Percentiles rank a stretch among this genome's conserved stretches.
Conservation (phyloP, 495 filamentous ascomycete genomes). For the Pseudomonodictys pantanalensis region DNA sequence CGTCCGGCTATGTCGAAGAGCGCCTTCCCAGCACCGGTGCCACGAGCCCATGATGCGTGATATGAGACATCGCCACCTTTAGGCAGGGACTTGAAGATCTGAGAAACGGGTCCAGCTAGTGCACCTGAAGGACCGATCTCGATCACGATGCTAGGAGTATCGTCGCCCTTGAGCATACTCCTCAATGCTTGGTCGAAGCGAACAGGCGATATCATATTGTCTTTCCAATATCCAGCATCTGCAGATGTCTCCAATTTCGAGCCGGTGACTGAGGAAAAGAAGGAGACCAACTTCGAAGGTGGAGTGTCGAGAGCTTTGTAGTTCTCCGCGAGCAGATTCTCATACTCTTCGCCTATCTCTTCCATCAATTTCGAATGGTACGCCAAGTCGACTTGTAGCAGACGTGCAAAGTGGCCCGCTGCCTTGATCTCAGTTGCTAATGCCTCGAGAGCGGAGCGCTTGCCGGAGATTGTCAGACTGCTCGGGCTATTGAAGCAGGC, state of each 20-base stretch:
- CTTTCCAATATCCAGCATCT: slow-evolving; percentile 20
- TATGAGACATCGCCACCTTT: neutral
- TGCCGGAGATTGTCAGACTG: slow-evolving; percentile 9
- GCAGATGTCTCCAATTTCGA: slow-evolving; percentile 17
- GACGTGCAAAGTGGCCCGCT: slow-evolving; percentile 28
- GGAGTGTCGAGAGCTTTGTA: neutral
- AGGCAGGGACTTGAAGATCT: slow-evolving; percentile 26
- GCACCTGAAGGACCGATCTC: slow-evolving; percentile 42
- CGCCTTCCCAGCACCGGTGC: neutral
- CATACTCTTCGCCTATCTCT: slow-evolving; percentile 29
- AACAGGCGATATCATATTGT: slow-evolving; percentile 32
- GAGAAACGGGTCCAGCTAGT: slow-evolving; percentile 36
- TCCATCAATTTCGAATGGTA: slow-evolving; percentile 43
- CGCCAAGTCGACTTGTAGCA: slow-evolving; percentile 35
- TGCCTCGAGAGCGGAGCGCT: neutral
- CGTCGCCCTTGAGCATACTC: neutral
- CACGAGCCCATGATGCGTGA: neutral
- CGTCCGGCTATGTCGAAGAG: slow-evolving; percentile 6
- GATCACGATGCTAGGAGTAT: slow-evolving; percentile 21
- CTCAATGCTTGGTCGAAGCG: slow-evolving; percentile 50
- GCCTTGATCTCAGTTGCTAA: neutral
- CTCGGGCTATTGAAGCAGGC: slow-evolving; percentile 15
- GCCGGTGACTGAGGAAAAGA: slow-evolving; percentile 3
- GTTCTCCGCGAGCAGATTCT: slow-evolving; percentile 12
- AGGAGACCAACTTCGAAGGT: no score